Base-by-base conservation (phyloP, 139 green algal genomes). In the Astrephomene gubernaculifera region DNA sequence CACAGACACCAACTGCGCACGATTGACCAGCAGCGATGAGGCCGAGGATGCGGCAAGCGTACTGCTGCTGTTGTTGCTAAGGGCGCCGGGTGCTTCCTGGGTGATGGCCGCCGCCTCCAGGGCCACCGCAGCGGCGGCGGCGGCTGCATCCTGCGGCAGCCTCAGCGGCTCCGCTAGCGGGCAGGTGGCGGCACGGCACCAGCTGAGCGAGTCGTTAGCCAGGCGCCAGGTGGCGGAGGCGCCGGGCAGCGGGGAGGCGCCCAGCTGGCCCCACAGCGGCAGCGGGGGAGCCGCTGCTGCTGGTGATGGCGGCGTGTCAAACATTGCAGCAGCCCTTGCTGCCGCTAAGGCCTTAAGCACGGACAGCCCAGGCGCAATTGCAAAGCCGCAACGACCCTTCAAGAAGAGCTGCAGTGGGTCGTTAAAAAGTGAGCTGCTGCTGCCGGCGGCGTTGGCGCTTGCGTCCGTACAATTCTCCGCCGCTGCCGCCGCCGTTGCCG, bases 221-320 rank as follows among this genome's bases (percentile, higher is more conserved):
- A n/a, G 21, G 52, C 25, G 33, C 72, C 72, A 81, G 52, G 39
- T 38, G 35, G 4, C n/a, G 35, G 35, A n/a, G 72, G 52, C 68
- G 72, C 72, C 72, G 12, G 72, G 72, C 3, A 81, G 72, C 35
- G 72, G 24, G 21, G 72, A 22, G 0, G 52, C 72, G 33, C 72
- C 72, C 72, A 81, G 72, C 22, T 22, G 6, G 33, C 72, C 72
- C 35, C 29, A 53, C 52, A 81, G 21, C 1, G 49, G 35, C 52
- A 52, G 61, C 29, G 52, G n/a, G n/a, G 12, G 1, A n/a, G 31
- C 2, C 45, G 45, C 44, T 31, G 71, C 71, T n/a, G 61, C 61
- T 8, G 29, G n/a, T n/a, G n/a, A n/a, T n/a, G n/a, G n/a, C n/a
- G n/a, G n/a, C n/a, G n/a, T n/a, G n/a, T n/a, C n/a, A n/a, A n/a